phyloP scores from a whole-genome alignment of 169 alveolate species.

The Besnoitia besnoiti region DNA sequence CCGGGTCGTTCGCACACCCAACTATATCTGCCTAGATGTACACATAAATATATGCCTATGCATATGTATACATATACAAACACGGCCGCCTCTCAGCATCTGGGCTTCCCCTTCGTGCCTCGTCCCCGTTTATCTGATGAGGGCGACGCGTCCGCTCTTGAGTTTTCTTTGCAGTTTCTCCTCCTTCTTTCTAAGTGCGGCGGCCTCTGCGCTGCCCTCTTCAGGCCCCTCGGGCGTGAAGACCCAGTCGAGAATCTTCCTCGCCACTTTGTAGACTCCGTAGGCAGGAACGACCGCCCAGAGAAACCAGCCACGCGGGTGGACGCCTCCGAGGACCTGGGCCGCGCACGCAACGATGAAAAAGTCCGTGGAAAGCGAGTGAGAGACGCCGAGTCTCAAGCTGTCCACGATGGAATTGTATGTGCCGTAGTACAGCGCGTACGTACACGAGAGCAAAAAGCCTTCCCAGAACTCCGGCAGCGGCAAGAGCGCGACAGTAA shows the following conservation, averaged over 20 bases:
- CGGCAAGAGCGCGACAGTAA: background rate
- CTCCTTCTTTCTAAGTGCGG: background rate
- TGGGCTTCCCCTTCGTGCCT: no score
- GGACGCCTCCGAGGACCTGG: constrained; percentile 27
- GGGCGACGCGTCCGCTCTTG: background rate
- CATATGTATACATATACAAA: background rate
- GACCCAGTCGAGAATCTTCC: constrained; percentile 18
- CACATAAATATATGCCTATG: background rate
- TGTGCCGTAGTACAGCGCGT: constrained; percentile 31
- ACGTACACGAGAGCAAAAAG: background rate
- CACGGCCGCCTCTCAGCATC: no score
- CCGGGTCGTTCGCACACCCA: no score
- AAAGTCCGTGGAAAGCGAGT: constrained; percentile 16
- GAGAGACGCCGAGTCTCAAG: constrained; percentile 19
- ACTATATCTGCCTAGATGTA: no score
- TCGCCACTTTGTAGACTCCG: background rate
- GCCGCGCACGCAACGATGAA: constrained; percentile 25
- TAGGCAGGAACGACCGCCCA: constrained; percentile 44
- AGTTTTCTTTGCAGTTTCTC: constrained; percentile 45
- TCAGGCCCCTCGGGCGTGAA: constrained; percentile 44
- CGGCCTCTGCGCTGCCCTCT: background rate
- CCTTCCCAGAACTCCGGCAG: background rate
- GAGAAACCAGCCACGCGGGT: constrained; percentile 40
- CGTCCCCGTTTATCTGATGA: background rate
- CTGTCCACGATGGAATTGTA: background rate